Conservation (phyloP, 257 asterid genomes). For the Nyctanthes arbortristis region DNA sequence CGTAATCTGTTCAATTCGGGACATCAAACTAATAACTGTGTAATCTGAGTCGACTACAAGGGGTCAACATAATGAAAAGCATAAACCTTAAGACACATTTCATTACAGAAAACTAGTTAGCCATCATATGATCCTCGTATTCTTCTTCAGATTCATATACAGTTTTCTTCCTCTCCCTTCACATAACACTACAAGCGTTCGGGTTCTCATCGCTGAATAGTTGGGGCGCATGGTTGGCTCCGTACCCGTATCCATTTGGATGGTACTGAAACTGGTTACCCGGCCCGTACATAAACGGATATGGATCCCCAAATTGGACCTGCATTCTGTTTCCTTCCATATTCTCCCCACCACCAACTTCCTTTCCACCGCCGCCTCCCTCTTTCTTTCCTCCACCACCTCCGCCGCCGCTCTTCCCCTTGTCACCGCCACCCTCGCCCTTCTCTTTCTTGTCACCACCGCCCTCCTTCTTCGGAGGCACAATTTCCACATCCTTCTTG, state of each 20-base stretch:
- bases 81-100: background rate
- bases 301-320: slow-evolving; percentile 17
- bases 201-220: slow-evolving; percentile 37
- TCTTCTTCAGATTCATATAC: background rate
- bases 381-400: slow-evolving; percentile 16
- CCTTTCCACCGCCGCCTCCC: slow-evolving; percentile 6
- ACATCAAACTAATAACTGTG: too few species aligned
- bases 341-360: slow-evolving; percentile 23
- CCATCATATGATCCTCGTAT: background rate
- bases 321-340: slow-evolving; percentile 28
- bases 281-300: slow-evolving; percentile 13
- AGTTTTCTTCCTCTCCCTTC: slow-evolving; percentile 1
- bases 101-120: background rate
- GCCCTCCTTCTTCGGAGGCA: slow-evolving; percentile 59
- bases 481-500: slow-evolving; percentile 55
- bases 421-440: slow-evolving; percentile 30
- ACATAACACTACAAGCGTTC: slow-evolving; percentile 47
- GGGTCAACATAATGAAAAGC: background rate
- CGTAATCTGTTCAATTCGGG: too few species aligned
- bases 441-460: slow-evolving; percentile 28
- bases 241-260: too few species aligned
- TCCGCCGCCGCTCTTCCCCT: slow-evolving; percentile 18
- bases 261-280: slow-evolving; percentile 4
- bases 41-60: too few species aligned
- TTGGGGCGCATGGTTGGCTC: slow-evolving; percentile 23